Conservation (phyloP, 1,284 basidiomycete genomes). For the Apiotrichum gamsii region DNA sequence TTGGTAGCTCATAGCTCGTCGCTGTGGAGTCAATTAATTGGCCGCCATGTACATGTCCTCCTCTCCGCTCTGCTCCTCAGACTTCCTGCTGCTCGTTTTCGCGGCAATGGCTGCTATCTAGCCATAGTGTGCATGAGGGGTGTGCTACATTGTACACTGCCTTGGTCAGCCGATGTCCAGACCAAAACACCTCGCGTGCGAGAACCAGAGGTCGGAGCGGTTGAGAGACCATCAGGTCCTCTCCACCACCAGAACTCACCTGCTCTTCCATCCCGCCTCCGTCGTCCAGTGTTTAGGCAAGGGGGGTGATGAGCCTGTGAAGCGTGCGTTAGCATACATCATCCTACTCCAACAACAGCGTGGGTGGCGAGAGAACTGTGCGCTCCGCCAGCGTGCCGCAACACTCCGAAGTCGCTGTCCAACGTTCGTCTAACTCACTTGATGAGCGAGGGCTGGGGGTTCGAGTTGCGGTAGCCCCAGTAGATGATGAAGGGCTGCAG, state of each 20-base stretch:
- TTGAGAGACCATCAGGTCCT: no score
- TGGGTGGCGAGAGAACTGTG: not conserved
- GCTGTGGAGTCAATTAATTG: no score
- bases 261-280: not conserved
- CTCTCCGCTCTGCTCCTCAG: no score
- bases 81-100: no score
- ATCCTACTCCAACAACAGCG: not conserved
- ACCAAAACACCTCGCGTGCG: not conserved
- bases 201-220: no score
- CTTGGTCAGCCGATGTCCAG: not conserved
- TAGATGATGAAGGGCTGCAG: constrained; percentile 64
- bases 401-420: no score
- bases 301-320: constrained; percentile 76
- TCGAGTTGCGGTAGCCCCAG: constrained; percentile 79
- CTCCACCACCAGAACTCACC: not conserved
- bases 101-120: no score
- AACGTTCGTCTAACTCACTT: constrained; percentile 57
- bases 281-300: constrained; percentile 55
- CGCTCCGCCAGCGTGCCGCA: not conserved
- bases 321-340: no score
- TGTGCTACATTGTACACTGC: constrained; percentile 8
- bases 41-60: no score
- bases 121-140: constrained; percentile 13
- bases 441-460: constrained; percentile 85
- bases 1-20: not conserved